Conservation (phyloP, 495 filamentous ascomycete genomes). For the Aspergillus heteromorphus region DNA sequence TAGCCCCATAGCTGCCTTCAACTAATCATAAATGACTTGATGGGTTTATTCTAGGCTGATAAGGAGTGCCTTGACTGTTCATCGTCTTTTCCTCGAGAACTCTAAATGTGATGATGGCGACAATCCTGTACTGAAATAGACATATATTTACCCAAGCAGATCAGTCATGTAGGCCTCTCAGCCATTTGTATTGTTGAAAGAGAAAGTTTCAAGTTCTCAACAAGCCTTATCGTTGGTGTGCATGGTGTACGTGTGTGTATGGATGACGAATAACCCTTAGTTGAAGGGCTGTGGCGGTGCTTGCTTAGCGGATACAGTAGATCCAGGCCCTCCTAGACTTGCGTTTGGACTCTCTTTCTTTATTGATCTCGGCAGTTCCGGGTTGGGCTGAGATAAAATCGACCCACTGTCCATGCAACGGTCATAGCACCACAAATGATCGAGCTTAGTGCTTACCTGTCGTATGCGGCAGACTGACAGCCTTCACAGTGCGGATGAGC, state of each 20-base stretch:
- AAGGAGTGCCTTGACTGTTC: background rate
- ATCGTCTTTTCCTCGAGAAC: too few species aligned
- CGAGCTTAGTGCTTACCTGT: background rate
- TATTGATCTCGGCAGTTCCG: background rate
- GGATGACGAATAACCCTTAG: background rate
- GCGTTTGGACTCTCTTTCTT: background rate
- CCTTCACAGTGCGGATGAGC: too few species aligned
- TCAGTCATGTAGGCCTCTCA: too few species aligned
- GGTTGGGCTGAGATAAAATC: background rate
- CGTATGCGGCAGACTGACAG: too few species aligned
- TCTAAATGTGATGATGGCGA: too few species aligned
- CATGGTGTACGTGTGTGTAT: background rate
- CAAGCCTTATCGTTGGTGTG: background rate
- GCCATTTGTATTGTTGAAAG: too few species aligned
- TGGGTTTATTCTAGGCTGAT: background rate
- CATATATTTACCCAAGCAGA: too few species aligned
- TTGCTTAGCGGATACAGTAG: background rate
- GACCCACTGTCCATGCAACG: background rate
- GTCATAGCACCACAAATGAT: background rate
- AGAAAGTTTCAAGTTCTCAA: too few species aligned
- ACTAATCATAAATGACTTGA: background rate
- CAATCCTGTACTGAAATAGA: too few species aligned
- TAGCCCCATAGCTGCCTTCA: background rate
- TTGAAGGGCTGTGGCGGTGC: background rate
- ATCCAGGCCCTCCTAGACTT: background rate